Evolutionary conservation across 2,329 filamentous ascomycete genomes (phyloP), one percentile per base, ranked within the genome.

Genomic region (Penicillium sp.): DNA sequence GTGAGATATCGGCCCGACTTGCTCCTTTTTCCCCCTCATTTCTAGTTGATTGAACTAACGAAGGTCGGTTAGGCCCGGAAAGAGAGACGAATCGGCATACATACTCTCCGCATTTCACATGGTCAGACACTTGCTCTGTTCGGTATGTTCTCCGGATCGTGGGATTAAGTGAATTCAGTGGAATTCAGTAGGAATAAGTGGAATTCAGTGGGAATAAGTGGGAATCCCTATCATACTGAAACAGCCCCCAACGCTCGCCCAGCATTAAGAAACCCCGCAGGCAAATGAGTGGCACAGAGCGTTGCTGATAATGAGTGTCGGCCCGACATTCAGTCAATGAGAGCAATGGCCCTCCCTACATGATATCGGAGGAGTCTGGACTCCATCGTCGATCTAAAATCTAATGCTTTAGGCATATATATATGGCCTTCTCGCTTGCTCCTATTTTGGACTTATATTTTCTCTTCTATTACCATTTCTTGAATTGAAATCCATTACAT

Each of bases 251-350:
- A 23, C n/a, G 4, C 10, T 31, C 17, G 8, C 8, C 6, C 33
- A 39, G 15, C 17, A 23, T 31, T 7, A 43, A 42, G 5, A 35
- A 19, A 25, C 13, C 39, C 31, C 47, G 29, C 44, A 33, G 38
- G n/a, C 8, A 27, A 19, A 49, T 15, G 23, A 27, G 36, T 21
- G 36, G 43, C 15, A 31, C n/a, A 39, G 15, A 17, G 13, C 47
- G 7, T 38, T 4, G 21, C 36, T 10, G 12, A 33, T 29, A 23
- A 43, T 39, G 15, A 21, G 4, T 29, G 21, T 53, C 49, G 55
- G 55, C 21, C 55, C 55, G 55, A 57, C 55, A 42, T 53, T 15
- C 2, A 48, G 42, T 48, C 55, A 57, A 53, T 57, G 6, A 38
- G 35, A 35, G 36, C n/a, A 29, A 19, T 27, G n/a, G 27, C 49